Conservation (phyloP, 2,329 filamentous ascomycete genomes). For the Trichoderma koningii region DNA sequence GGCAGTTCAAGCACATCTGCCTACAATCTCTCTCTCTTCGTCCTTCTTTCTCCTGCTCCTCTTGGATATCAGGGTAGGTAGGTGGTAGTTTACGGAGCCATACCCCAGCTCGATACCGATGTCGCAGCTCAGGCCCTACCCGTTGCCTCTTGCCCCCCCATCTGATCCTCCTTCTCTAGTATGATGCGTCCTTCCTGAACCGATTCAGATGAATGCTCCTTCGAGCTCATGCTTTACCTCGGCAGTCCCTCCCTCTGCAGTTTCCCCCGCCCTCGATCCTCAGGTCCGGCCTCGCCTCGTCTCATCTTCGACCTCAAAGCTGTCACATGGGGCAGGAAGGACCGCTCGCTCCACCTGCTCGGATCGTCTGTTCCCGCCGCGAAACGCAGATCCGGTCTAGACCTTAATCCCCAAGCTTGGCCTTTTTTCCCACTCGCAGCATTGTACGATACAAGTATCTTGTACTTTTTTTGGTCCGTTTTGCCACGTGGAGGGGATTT, state of each 20-base stretch:
- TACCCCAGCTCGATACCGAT: not conserved
- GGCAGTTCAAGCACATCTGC: no score
- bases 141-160: no score
- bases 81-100: not conserved
- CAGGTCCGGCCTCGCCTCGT: not conserved
- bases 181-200: no score
- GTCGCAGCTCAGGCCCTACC: not conserved
- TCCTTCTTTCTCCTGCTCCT: not conserved
- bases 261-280: no score
- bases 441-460: no score
- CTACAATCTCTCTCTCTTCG: not conserved
- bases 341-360: conserved; percentile 10
- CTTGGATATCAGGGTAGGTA: no score
- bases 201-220: not conserved
- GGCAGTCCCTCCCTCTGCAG: no score
- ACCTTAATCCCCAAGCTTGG: not conserved
- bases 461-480: no score
- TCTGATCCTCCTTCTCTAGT: no score
- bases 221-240: no score
- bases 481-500: no score
- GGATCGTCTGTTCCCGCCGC: conserved; percentile 23
- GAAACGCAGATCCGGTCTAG: conserved; percentile 24
- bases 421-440: no score
- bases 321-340: not conserved
- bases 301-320: not conserved